Evolutionary conservation across 2,329 filamentous ascomycete genomes (phyloP), one percentile per base, ranked within the genome.

Genomic region (Nemania sp.): DNA sequence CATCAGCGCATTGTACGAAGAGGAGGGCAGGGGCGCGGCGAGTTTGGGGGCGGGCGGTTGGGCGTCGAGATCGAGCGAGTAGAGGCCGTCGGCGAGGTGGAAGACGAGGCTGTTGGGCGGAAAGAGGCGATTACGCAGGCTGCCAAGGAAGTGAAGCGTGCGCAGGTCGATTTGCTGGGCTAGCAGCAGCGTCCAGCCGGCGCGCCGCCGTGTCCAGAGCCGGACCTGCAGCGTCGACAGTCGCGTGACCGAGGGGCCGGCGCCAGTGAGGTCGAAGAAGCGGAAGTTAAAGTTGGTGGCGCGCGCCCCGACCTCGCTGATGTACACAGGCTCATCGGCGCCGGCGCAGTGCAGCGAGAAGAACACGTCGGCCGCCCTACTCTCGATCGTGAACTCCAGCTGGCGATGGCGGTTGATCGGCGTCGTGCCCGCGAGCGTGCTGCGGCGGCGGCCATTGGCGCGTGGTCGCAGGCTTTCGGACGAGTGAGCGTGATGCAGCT

Each of bases 241-340:
- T 52, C 91, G 82, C 7, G 88, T 87, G 19, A 91, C 77, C 2
- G 73, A 68, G 0, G 88, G 81, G 0, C 81, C 83, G 58, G 80
- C 84, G 5, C 78, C 73, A 20, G 81, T 80, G 5, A 96, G 79
- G 57, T 95, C 88, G 68, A 97, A 95, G 68, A 89, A 88, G 37
- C 84, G 84, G 69, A 96, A 97, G 64, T 88, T 91, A 59, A 94
- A 94, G 70, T 97, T 97, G 73, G 91, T 91, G n/a, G 89, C 86
- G 65, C 85, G 84, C 62, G 88, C 82, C 23, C 86, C 82, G 19
- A 88, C 78, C 73, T 97, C 93, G 66, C 91, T 96, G 64, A 96
- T 83, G 70, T 97, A 97, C n/a, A 97, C 75, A 0, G 93, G 91
- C 14, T 90, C 86, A 41, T 79, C 72, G 46, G 84, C 73, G 3